Percentiles rank a stretch among this genome's conserved stretches.
These are phyloP conservation scores for Kockovaella imperatae DNA, from an alignment of 768 basidiomycete genomes.

Conservation along the genomic window DNA sequence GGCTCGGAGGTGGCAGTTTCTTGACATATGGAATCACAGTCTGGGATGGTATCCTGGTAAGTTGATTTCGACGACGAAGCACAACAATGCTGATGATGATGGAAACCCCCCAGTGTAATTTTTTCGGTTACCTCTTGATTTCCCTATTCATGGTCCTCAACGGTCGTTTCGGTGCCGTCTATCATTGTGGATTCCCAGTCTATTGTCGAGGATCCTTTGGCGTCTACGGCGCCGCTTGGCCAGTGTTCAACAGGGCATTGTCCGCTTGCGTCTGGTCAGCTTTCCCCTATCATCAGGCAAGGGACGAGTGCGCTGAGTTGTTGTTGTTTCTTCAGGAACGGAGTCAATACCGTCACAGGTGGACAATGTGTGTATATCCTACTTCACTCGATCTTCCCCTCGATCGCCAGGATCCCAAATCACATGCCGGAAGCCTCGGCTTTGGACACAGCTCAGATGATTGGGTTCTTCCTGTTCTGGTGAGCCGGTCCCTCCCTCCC, in stretches of 20 bases:
- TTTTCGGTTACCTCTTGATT: slow-evolving; percentile 22
- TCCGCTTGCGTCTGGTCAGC: slow-evolving; percentile 23
- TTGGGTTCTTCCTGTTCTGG: slow-evolving; percentile 22
- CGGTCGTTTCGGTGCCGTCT: slow-evolving; percentile 24
- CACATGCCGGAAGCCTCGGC: slow-evolving; percentile 14
- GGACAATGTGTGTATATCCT: slow-evolving; percentile 29
- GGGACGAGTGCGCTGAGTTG: slow-evolving; percentile 3
- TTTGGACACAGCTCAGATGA: slow-evolving; percentile 16
- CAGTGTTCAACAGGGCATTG: slow-evolving; percentile 23
- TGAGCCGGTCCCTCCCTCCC: too few relatives aligned
- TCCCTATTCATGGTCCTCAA: slow-evolving; percentile 29
- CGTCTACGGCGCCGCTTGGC: slow-evolving; percentile 24
- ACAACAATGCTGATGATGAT: slow-evolving; percentile 13
- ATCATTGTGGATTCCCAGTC: slow-evolving; percentile 26
- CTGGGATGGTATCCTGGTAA: neutral
- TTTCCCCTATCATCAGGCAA: too few relatives aligned
- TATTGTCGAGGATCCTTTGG: slow-evolving; percentile 32
- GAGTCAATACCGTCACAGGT: slow-evolving; percentile 20
- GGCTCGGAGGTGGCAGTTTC: slow-evolving; percentile 22
- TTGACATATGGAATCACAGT: slow-evolving; percentile 10
- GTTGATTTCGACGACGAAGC: neutral
- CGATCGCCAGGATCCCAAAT: slow-evolving; percentile 20
- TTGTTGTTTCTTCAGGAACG: slow-evolving; percentile 6
- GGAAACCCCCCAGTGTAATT: slow-evolving; percentile 15
- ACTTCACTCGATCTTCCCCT: slow-evolving; percentile 31